phyloP scores from a whole-genome alignment of 2,329 filamentous ascomycete genomes.

The Epichloe hybrida region DNA sequence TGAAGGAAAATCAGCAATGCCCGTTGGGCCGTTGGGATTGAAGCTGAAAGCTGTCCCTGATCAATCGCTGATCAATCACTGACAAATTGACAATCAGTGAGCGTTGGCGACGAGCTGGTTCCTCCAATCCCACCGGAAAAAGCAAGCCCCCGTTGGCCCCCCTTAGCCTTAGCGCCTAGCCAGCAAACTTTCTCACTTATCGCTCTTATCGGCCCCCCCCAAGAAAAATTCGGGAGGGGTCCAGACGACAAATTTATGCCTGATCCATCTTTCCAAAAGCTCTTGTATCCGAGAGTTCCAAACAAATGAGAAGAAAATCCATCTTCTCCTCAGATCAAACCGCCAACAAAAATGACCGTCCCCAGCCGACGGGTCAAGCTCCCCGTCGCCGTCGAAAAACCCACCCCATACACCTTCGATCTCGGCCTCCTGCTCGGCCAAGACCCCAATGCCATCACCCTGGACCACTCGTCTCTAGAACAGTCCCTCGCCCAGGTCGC shows the following conservation, averaged over 20 bases:
- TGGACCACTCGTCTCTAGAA: slow-evolving; percentile 44
- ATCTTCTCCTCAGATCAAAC: neutral
- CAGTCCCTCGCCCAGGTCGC: slow-evolving; percentile 60
- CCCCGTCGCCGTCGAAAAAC: slow-evolving; percentile 59
- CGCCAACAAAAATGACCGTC: slow-evolving; percentile 19
- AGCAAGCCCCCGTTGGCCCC: too few relatives aligned
- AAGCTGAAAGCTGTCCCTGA: too few relatives aligned
- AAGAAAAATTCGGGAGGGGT: neutral
- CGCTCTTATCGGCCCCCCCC: neutral
- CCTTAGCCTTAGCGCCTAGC: too few relatives aligned
- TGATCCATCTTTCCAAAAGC: neutral
- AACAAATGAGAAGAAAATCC: neutral
- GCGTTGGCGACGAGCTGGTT: too few relatives aligned
- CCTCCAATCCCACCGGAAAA: too few relatives aligned
- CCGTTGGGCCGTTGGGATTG: too few relatives aligned
- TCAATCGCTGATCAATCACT: too few relatives aligned
- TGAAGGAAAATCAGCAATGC: neutral
- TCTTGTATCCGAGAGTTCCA: neutral
- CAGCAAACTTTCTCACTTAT: neutral
- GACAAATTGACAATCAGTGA: too few relatives aligned
- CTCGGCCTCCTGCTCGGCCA: slow-evolving; percentile 75
- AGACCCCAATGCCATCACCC: slow-evolving; percentile 70
- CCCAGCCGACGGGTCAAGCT: slow-evolving; percentile 32
- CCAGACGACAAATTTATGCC: neutral
- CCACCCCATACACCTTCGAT: slow-evolving; percentile 85